phyloP scores from a whole-genome alignment of 1,284 basidiomycete species.

The Irpex lacteus region DNA sequence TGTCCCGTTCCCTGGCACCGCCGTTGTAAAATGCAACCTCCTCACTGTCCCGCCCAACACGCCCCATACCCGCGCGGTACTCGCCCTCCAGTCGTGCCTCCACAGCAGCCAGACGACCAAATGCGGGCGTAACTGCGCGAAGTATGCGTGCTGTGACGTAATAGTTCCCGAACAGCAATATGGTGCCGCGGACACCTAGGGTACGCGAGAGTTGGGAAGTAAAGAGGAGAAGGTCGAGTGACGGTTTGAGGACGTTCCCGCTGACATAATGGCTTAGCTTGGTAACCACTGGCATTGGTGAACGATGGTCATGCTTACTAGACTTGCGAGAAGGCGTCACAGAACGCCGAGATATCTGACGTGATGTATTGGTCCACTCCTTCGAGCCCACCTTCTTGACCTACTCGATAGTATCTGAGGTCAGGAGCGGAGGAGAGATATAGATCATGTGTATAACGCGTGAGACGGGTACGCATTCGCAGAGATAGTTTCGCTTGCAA shows the following conservation, averaged over 20 bases:
- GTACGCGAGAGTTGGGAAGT: conserved; percentile 88
- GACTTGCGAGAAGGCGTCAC: conserved; percentile 82
- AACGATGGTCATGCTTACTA: conserved; percentile 59
- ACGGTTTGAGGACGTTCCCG: conserved; percentile 78
- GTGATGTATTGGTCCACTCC: conserved; percentile 91
- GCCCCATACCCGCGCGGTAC: conserved; percentile 85
- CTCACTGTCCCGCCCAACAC: conserved; percentile 89
- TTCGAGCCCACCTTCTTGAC: conserved; percentile 56
- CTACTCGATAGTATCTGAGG: conserved; percentile 68
- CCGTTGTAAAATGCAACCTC: conserved; percentile 98
- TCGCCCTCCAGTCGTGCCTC: conserved; percentile 89
- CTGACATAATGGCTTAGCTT: conserved; percentile 22
- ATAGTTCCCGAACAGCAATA: conserved; percentile 83
- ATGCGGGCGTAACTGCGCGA: conserved; percentile 87
- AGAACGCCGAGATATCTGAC: conserved; percentile 87
- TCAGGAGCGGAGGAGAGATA: conserved; percentile 78
- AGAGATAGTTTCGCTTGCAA: conserved; percentile 90
- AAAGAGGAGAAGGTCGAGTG: conserved; percentile 91
- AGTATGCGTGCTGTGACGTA: conserved; percentile 83
- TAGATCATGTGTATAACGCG: conserved; percentile 90
- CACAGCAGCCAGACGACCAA: conserved; percentile 87
- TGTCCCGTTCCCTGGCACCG: conserved; percentile 80
- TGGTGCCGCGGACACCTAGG: conserved; percentile 79
- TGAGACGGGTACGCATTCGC: conserved; percentile 82
- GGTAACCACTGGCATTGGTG: background rate